These are phyloP conservation scores for Whalleya microplaca DNA, from an alignment of 2,329 filamentous ascomycete species.

Conservation along the genomic window DNA sequence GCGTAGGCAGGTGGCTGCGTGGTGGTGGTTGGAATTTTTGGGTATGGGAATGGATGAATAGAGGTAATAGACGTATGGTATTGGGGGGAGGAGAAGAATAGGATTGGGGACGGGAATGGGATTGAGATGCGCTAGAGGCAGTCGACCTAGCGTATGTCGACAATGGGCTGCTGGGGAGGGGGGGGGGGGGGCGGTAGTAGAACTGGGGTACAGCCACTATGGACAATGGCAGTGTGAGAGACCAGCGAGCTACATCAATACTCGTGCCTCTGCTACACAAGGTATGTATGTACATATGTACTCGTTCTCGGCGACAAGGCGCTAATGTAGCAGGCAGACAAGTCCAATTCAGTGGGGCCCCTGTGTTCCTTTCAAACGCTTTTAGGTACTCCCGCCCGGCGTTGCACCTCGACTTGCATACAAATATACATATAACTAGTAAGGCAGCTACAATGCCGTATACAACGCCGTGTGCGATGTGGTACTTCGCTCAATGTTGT, in stretches of 20 bases:
- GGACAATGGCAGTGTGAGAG: conserved; percentile 31
- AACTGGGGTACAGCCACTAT: conserved; percentile 31
- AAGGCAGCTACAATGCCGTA: no score
- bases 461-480: no score
- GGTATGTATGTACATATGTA: no score
- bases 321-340: conserved; percentile 13
- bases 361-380: conserved; percentile 7
- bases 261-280: no score
- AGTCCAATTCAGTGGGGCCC: conserved; percentile 15
- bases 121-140: conserved; percentile 25
- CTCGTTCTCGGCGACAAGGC: conserved; percentile 24
- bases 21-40: conserved; percentile 17
- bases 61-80: conserved; percentile 2
- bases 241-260: conserved; percentile 29
- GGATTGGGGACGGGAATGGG: conserved; percentile 24
- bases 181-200: no score
- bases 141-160: conserved; percentile 22
- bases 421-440: background rate
- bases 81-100: conserved; percentile 14
- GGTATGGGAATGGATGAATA: conserved; percentile 17
- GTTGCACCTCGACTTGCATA: background rate
- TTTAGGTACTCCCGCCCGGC: background rate
- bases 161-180: no score
- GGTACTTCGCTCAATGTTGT: no score
- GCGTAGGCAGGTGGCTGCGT: conserved; percentile 24